Evolutionary conservation across 1,284 basidiomycete species (phyloP).

Genomic region (Ustilago tritici): DNA sequence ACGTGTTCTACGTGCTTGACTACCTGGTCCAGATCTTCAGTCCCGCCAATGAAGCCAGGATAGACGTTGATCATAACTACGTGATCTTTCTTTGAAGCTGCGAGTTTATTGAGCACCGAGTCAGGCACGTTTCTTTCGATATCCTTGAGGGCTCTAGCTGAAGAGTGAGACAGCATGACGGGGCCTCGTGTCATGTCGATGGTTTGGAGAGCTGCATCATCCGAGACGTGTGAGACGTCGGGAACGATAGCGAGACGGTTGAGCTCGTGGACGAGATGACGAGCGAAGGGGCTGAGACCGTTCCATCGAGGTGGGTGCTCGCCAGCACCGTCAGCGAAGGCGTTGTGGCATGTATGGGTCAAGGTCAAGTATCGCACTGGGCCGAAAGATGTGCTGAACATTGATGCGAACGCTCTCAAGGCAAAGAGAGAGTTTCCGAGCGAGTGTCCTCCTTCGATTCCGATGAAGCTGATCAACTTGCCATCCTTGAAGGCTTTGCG

Average conservation of each 20-base stretch:
- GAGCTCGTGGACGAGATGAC: slow-evolving; percentile 37
- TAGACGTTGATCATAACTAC: slow-evolving; percentile 53
- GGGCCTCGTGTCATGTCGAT: slow-evolving; percentile 39
- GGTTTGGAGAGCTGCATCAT: slow-evolving; percentile 39
- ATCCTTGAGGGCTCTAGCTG: slow-evolving; percentile 28
- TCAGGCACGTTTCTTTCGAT: slow-evolving; percentile 44
- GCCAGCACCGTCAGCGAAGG: slow-evolving; percentile 42
- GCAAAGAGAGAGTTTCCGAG: slow-evolving; percentile 49
- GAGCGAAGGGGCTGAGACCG: slow-evolving; percentile 39
- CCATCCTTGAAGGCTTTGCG: slow-evolving; percentile 52
- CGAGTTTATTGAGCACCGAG: slow-evolving; percentile 32
- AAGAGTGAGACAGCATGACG: slow-evolving; percentile 50
- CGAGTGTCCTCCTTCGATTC: slow-evolving; percentile 53
- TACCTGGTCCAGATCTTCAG: slow-evolving; percentile 37
- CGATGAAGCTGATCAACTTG: slow-evolving; percentile 56
- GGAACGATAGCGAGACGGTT: slow-evolving; percentile 48
- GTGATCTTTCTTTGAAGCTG: slow-evolving; percentile 21
- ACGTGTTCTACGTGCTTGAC: slow-evolving; percentile 39
- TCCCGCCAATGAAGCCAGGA: slow-evolving; percentile 52
- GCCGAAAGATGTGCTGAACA: slow-evolving; percentile 24
- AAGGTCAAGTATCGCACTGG: slow-evolving; percentile 47
- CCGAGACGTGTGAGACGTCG: slow-evolving; percentile 51
- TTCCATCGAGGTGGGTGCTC: slow-evolving; percentile 38
- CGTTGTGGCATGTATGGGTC: slow-evolving; percentile 53
- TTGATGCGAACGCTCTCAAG: slow-evolving; percentile 14